phyloP scores from a whole-genome alignment of 2,329 filamentous ascomycete species.

The Sphaerulina vaccinii region DNA sequence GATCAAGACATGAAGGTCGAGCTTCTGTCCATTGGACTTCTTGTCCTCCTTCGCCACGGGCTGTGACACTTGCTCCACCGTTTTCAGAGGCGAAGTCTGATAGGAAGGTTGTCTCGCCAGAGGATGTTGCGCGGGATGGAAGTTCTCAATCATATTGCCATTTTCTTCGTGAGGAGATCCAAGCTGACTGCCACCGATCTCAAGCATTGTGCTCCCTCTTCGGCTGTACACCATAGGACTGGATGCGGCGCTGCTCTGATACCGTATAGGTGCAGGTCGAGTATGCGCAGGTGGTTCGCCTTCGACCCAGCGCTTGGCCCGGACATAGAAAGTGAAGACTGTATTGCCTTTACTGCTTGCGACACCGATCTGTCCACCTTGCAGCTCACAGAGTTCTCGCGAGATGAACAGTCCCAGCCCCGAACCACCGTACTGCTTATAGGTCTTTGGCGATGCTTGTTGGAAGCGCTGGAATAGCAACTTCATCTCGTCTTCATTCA shows the following conservation, averaged over 20 bases:
- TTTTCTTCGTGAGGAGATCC: conserved; percentile 7
- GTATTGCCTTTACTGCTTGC: conserved; percentile 42
- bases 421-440: conserved; percentile 44
- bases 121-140: conserved; percentile 12
- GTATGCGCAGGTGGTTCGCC: conserved; percentile 5
- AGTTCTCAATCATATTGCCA: conserved; percentile 15
- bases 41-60: background rate
- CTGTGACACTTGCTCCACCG: background rate
- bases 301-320: conserved; percentile 36
- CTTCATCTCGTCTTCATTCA: conserved; percentile 41
- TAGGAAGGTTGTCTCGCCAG: conserved; percentile 10
- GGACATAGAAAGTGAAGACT: conserved; percentile 46
- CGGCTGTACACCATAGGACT: conserved; percentile 29
- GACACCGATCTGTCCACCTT: conserved; percentile 49
- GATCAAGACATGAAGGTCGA: conserved; percentile 33
- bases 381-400: conserved; percentile 44
- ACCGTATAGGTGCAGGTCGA: conserved; percentile 10
- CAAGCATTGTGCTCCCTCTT: conserved; percentile 25
- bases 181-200: background rate
- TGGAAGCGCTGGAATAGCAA: conserved; percentile 46
- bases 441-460: conserved; percentile 37
- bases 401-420: conserved; percentile 49
- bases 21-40: background rate
- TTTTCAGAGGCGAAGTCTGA: background rate
- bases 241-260: conserved; percentile 26